Base-by-base conservation (phyloP, 192 early-diverging fungal species). In the Chytriomyces sp. region DNA sequence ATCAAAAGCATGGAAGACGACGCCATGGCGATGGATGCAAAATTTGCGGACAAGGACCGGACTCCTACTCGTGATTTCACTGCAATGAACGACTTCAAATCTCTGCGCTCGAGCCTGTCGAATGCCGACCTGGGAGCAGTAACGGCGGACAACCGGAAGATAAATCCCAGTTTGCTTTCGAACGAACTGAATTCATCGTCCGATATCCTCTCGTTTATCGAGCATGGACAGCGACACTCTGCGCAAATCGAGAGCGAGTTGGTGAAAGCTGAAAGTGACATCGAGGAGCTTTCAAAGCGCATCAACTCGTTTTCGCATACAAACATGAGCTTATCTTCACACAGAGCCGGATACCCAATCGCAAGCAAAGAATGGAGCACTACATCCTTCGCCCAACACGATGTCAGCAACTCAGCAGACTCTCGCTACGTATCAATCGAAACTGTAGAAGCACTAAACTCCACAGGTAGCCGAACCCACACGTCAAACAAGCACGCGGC, bases 1-100 rank as follows among this genome's bases (percentile, higher is more conserved):
- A 78, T 78, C 47, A 63, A 69, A 68, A 16, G 20, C 11, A 43
- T 78, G 47, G 77, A 78, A 69, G 77, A 78, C 48, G 77, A 78
- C n/a, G 49, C 48, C 16, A 13, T 18, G 16, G 7, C 10, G 5
- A 20, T 72, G 11, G 61, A 70, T 35, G 28, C 69, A 6, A 23
- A 60, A 5, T 18, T 62, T 8, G 16, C 50, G 16, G 71, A 73
- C 35, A 73, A 73, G 44, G 57, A 46, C 45, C 69, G 69, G 13
- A 18, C 28, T 18, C 20, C 45, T 8, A 43, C 57, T 24, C 20
- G 71, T 7, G 61, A 63, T 44, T 48, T 47, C 16, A 35, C 44
- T 18, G 44, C 7, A 8, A 45, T 45, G 13, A 73, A 73, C 46
- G 69, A 57, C 9, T 48, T 70, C 6, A n/a, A 44, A 16, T 61